These are phyloP conservation scores for Setaria viridis DNA, from an alignment of 202 grass and related monocot genomes.

Conservation along the genomic window DNA sequence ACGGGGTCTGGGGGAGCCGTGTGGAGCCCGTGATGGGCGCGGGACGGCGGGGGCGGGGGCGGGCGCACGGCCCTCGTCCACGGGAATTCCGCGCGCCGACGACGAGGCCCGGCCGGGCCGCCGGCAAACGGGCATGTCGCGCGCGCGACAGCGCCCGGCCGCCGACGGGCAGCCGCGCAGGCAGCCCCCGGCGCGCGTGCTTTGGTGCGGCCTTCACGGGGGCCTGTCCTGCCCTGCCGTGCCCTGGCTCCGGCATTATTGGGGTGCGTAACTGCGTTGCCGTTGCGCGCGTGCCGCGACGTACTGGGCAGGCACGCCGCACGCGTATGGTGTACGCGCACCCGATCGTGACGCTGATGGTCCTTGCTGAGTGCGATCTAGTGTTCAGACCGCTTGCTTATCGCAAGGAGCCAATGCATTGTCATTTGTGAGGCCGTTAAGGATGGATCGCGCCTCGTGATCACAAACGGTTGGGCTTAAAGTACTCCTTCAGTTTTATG, in stretches of 20 bases:
- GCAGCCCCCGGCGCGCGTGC: not conserved
- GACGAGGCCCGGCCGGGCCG: not conserved
- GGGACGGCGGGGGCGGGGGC: not conserved
- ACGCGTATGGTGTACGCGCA: not conserved
- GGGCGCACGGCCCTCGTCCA: constrained; percentile 13
- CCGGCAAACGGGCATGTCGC: constrained; percentile 37
- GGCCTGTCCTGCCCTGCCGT: not conserved
- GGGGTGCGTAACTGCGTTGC: too few relatives aligned
- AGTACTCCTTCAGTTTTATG: not conserved
- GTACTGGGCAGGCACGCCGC: not conserved
- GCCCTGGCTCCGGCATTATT: not conserved
- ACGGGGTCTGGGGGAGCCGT: constrained; percentile 37
- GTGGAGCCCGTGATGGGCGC: constrained; percentile 59
- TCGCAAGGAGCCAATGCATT: not conserved
- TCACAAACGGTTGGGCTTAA: not conserved
- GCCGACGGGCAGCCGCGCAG: constrained; percentile 15
- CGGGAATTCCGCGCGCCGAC: constrained; percentile 21
- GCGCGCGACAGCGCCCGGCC: constrained; percentile 33
- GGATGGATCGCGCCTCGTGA: not conserved
- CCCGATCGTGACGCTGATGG: constrained; percentile 19
- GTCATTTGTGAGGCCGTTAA: not conserved
- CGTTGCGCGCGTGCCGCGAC: not conserved
- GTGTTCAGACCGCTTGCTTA: not conserved
- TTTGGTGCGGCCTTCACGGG: constrained; percentile 28
- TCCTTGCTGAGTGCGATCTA: not conserved